A percentile compares a stretch with the other conserved stretches of the same genome.
Evolutionary conservation across 2,329 filamentous ascomycete species (phyloP).

Genomic region (Hypoxylon sp.): DNA sequence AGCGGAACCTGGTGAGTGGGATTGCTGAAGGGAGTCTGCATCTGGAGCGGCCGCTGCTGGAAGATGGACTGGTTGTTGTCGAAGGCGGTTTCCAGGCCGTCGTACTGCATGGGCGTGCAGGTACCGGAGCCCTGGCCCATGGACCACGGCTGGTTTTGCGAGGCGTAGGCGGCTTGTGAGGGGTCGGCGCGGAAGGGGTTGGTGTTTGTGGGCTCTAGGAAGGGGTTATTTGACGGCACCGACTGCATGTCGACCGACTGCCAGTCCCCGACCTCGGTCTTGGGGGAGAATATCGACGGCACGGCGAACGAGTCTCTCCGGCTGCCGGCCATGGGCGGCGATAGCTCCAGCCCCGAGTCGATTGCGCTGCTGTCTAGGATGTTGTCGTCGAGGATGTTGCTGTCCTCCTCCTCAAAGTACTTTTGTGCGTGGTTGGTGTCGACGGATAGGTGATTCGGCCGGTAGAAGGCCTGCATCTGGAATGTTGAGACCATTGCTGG

Average conservation of each 20-base stretch:
- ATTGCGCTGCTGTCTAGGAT: conserved; percentile 66
- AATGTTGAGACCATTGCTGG: conserved; percentile 60
- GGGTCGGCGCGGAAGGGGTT: conserved; percentile 72
- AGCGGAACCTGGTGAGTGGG: conserved; percentile 59
- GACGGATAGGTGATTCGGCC: conserved; percentile 58
- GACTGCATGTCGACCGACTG: conserved; percentile 71
- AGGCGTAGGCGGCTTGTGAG: conserved; percentile 54
- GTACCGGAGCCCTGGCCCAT: conserved; percentile 72
- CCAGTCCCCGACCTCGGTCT: conserved; percentile 65
- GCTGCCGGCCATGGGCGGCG: conserved; percentile 68
- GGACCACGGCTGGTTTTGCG: conserved; percentile 63
- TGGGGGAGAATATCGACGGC: conserved; percentile 68
- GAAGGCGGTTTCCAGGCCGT: conserved; percentile 66
- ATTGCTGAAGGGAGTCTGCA: conserved; percentile 64
- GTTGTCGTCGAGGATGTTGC: conserved; percentile 66
- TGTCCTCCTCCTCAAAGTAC: conserved; percentile 69
- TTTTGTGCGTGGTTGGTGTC: conserved; percentile 63
- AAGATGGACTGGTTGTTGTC: conserved; percentile 62
- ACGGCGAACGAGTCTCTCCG: conserved; percentile 70
- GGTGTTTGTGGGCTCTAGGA: conserved; percentile 65
- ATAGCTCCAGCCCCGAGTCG: conserved; percentile 70
- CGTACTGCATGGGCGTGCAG: conserved; percentile 78
- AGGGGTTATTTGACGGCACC: conserved; percentile 69
- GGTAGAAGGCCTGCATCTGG: conserved; percentile 61
- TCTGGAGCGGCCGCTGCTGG: conserved; percentile 59